phyloP scores from a whole-genome alignment of 768 basidiomycete species.

The Saitozyma sp. region DNA sequence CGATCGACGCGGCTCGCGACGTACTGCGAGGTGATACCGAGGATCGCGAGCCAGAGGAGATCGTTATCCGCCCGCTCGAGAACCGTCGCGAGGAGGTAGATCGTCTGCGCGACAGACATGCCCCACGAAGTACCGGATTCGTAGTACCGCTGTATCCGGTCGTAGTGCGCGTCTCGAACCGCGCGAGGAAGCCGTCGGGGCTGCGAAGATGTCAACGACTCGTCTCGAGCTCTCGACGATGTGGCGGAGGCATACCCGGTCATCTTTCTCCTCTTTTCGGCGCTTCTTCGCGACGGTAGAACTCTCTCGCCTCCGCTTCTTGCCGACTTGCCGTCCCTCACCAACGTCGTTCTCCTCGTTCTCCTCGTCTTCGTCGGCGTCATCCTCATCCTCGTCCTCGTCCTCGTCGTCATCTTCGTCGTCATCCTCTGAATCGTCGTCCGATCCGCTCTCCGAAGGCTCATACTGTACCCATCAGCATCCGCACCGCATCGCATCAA shows the following conservation, averaged over 20 bases:
- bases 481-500: not conserved
- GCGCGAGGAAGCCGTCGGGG: constrained; percentile 67
- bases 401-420: constrained; percentile 51
- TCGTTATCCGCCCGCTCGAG: constrained; percentile 92
- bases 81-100: constrained; percentile 86
- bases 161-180: constrained; percentile 65
- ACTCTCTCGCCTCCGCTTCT: constrained; percentile 21
- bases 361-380: constrained; percentile 14
- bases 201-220: constrained; percentile 34
- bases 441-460: constrained; percentile 62
- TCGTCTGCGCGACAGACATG: constrained; percentile 81
- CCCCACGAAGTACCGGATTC: constrained; percentile 79
- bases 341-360: not conserved
- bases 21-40: constrained; percentile 93
- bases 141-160: constrained; percentile 77
- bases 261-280: constrained; percentile 22
- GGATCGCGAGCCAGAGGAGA: constrained; percentile 88
- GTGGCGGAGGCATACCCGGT: constrained; percentile 14
- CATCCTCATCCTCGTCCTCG: constrained; percentile 29
- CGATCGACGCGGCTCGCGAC: constrained; percentile 82
- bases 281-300: constrained; percentile 23
- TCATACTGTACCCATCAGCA: constrained; percentile 63
- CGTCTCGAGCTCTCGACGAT: not conserved
- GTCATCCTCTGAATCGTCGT: constrained; percentile 57
- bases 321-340: not conserved